These are phyloP conservation scores for Zygnema cylindricum DNA, from an alignment of 139 green algal genomes.

Conservation along the genomic window DNA sequence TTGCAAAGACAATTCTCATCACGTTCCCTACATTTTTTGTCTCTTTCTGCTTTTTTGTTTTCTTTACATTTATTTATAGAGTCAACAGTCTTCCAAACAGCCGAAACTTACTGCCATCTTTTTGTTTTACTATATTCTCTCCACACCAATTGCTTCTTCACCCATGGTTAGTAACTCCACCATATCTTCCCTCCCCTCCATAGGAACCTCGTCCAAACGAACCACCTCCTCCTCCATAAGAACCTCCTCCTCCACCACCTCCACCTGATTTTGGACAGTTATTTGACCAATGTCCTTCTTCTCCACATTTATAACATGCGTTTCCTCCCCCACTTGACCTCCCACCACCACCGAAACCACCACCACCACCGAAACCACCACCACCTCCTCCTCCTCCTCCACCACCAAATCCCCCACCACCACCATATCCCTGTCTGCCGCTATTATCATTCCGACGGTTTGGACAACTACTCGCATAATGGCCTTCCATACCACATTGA, in stretches of 20 bases:
- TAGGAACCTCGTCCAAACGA: constrained; percentile 19
- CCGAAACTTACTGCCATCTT: no score
- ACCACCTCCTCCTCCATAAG: constrained; percentile 44
- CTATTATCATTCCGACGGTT: neutral
- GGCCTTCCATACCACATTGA: constrained; percentile 41
- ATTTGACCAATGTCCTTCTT: constrained; percentile 11
- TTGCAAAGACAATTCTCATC: no score
- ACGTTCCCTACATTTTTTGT: no score
- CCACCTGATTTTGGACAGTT: constrained; percentile 39
- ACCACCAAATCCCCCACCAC: constrained; percentile 9
- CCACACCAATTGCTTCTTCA: constrained; percentile 13
- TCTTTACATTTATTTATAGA: no score
- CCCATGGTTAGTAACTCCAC: constrained; percentile 28
- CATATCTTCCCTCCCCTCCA: constrained; percentile 23
- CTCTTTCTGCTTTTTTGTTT: no score
- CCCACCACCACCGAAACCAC: constrained; percentile 40
- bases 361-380: constrained; percentile 44
- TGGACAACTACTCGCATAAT: constrained; percentile 8
- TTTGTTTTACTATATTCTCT: no score
- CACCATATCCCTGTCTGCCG: constrained; percentile 32
- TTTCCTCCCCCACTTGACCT: constrained; percentile 40
- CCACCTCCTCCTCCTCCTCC: constrained; percentile 36
- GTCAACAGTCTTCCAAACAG: no score
- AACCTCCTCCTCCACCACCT: constrained; percentile 55
- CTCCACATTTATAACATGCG: constrained; percentile 27